These are phyloP conservation scores for Wilhelminamyces savonicus DNA, from an alignment of 805 yeast genomes.

Conservation along the genomic window DNA sequence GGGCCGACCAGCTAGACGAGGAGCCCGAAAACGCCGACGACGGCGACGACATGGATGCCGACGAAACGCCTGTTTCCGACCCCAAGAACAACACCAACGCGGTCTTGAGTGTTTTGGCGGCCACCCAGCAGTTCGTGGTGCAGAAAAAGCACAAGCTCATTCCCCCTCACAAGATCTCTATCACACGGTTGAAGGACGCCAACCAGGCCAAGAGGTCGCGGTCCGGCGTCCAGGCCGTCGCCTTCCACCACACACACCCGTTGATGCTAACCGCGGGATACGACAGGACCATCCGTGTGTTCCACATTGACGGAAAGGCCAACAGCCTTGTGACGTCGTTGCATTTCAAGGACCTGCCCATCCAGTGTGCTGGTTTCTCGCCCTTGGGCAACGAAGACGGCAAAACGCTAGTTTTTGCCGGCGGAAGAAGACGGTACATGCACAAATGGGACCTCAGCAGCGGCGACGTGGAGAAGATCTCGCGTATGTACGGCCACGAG, in stretches of 20 bases:
- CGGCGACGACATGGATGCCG: constrained; percentile 18
- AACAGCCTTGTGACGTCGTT: constrained; percentile 80
- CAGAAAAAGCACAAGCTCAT: constrained; percentile 48
- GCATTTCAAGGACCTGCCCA: constrained; percentile 72
- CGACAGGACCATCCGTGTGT: constrained; percentile 80
- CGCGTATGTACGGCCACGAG: constrained; percentile 90
- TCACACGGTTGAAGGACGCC: constrained; percentile 83
- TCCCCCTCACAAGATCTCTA: constrained; percentile 65
- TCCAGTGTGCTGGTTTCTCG: constrained; percentile 68
- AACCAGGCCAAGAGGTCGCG: constrained; percentile 62
- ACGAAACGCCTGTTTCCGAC: constrained; percentile 5
- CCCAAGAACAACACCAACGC: constrained; percentile 18
- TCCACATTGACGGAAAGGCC: constrained; percentile 81
- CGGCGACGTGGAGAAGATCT: constrained; percentile 75
- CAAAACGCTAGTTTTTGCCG: constrained; percentile 59
- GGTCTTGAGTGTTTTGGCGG: constrained; percentile 23
- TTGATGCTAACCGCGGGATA: constrained; percentile 86
- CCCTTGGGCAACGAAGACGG: constrained; percentile 21
- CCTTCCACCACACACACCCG: constrained; percentile 84
- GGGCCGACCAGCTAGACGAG: constrained; percentile 51
- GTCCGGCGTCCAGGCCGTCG: constrained; percentile 77
- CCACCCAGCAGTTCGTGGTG: constrained; percentile 32
- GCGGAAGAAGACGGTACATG: constrained; percentile 89
- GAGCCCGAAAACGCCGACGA: constrained; percentile 22
- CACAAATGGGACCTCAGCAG: constrained; percentile 79